Percentiles rank a stretch among this genome's conserved stretches.
Conservation (phyloP, 2,329 filamentous ascomycete species). For the Teratosphaeria destructans region DNA sequence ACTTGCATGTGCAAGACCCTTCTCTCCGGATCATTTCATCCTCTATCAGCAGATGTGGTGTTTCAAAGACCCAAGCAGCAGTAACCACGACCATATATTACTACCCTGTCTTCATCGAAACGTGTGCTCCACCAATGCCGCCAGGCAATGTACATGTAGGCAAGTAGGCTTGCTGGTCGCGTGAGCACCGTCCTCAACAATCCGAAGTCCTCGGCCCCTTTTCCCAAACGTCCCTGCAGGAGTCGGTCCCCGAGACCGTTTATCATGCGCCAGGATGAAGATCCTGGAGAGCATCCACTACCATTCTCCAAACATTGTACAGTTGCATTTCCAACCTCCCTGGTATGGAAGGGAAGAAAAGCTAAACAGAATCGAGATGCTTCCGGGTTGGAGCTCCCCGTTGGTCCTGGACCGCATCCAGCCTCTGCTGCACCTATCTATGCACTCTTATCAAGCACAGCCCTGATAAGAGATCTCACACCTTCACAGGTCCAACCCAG, state of each 20-base stretch:
- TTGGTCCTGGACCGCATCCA: background rate
- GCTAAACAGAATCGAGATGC: no score
- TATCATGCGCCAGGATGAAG: no score
- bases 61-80: background rate
- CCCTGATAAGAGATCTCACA: background rate
- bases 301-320: no score
- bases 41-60: background rate
- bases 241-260: background rate
- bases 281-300: background rate
- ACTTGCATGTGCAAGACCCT: background rate
- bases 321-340: no score
- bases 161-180: background rate
- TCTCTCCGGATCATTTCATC: background rate
- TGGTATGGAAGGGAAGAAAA: no score
- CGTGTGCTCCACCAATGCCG: no score
- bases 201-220: no score
- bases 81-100: no score
- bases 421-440: background rate
- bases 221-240: background rate
- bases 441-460: background rate
- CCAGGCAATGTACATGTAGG: no score
- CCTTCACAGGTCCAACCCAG: background rate
- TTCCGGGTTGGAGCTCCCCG: background rate
- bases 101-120: no score
- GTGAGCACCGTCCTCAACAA: background rate